phyloP scores from a whole-genome alignment of 257 asterid genomes.

The Scutellaria barbata region DNA sequence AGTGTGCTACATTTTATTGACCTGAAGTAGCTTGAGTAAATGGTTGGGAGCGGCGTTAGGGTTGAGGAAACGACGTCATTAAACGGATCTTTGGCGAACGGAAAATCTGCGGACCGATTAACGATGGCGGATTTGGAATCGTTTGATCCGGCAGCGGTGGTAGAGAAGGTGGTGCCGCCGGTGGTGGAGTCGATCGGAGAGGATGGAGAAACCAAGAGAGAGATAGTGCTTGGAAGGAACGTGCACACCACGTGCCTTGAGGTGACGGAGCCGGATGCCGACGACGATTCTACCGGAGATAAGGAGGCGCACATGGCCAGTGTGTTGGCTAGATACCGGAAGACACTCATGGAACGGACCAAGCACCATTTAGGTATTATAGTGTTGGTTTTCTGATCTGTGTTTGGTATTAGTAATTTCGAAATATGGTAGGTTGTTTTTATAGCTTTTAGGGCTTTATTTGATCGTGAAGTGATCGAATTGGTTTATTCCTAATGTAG shows the following conservation, averaged over 20 bases:
- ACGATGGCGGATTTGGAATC: conserved; percentile 29
- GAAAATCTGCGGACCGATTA: conserved; percentile 37
- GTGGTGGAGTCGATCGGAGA: conserved; percentile 41
- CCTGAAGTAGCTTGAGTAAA: conserved; percentile 30
- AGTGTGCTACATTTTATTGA: conserved; percentile 12
- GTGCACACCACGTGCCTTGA: conserved; percentile 78
- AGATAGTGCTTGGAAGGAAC: conserved; percentile 80
- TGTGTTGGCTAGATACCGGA: conserved; percentile 85
- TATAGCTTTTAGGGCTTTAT: conserved; percentile 19
- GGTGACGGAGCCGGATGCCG: conserved; percentile 95
- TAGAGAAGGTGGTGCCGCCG: conserved; percentile 60
- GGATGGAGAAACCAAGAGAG: conserved; percentile 47
- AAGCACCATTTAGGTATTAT: conserved; percentile 82
- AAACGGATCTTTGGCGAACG: conserved; percentile 44
- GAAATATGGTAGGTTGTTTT: background rate
- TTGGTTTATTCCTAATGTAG: conserved; percentile 11
- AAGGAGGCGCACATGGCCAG: conserved; percentile 96
- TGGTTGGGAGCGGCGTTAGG: conserved; percentile 53
- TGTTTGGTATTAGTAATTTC: conserved; percentile 10
- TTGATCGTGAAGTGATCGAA: conserved; percentile 8
- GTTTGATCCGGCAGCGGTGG: conserved; percentile 62
- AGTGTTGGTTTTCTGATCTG: conserved; percentile 24
- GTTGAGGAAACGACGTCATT: conserved; percentile 40
- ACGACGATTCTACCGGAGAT: conserved; percentile 95
- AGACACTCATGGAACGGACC: conserved; percentile 79